A percentile compares a stretch with the other conserved stretches of the same genome.
phyloP scores from a whole-genome alignment of 257 asterid species.

The Forsythia viridissima region DNA sequence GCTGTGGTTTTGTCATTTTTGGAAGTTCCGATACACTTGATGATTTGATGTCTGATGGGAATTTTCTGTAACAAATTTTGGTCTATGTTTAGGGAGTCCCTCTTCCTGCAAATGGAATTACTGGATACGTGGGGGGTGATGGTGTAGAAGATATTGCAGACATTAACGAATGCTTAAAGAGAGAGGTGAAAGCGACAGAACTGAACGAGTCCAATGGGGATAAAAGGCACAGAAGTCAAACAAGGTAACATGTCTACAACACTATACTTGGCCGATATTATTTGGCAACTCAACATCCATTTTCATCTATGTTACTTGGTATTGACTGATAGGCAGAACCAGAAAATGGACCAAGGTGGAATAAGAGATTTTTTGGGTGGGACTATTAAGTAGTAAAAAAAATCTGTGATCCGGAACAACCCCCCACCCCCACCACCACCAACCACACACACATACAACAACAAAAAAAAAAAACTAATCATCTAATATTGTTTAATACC shows the following conservation, averaged over 20 bases:
- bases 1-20: conserved; percentile 19
- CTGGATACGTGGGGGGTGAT: conserved; percentile 43
- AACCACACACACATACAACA: background rate
- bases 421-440: no score
- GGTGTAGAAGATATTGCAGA: conserved; percentile 36
- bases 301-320: conserved; percentile 5
- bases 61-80: conserved; percentile 14
- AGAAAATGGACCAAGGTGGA: background rate
- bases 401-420: background rate
- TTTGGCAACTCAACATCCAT: conserved; percentile 14
- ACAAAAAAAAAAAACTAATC: background rate
- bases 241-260: conserved; percentile 39
- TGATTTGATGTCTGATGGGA: background rate
- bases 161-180: conserved; percentile 31
- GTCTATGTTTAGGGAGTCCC: conserved; percentile 49
- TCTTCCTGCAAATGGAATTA: conserved; percentile 56
- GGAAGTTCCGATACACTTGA: background rate
- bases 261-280: conserved; percentile 16
- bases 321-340: conserved; percentile 16
- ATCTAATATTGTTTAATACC: background rate
- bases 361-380: background rate
- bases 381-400: background rate
- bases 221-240: conserved; percentile 26
- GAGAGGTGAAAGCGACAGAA: conserved; percentile 33
- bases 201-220: conserved; percentile 30